Evolutionary conservation across 768 basidiomycete species (phyloP).

Genomic region (Sarcomyxa edulis): DNA sequence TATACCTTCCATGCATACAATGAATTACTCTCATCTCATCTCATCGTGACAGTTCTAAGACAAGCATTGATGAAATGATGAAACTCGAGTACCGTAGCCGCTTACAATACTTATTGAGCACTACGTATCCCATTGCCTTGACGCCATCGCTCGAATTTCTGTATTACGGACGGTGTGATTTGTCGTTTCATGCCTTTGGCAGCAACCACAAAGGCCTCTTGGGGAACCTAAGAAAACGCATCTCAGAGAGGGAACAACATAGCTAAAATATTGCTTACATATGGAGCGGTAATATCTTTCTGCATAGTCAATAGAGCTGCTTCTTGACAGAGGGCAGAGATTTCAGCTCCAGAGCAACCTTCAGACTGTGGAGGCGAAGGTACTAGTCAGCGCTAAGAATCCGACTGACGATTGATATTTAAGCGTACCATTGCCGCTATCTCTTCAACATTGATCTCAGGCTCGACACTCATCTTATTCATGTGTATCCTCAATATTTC

Average conservation of each 20-base stretch:
- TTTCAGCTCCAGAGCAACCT: constrained; percentile 96
- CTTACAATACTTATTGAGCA: neutral
- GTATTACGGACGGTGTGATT: constrained; percentile 78
- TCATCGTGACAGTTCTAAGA: no score
- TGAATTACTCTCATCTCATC: no score
- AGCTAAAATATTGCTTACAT: constrained; percentile 41
- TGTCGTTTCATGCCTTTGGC: constrained; percentile 69
- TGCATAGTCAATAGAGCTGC: constrained; percentile 93
- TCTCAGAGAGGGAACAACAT: neutral
- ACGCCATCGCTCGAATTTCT: constrained; percentile 69
- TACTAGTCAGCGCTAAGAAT: neutral
- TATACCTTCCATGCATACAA: no score
- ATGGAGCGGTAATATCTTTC: constrained; percentile 69
- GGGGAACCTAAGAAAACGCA: constrained; percentile 56
- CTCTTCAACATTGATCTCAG: constrained; percentile 55
- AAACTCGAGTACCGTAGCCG: no score
- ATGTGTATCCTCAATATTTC: constrained; percentile 84
- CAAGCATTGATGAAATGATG: no score
- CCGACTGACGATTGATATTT: no score
- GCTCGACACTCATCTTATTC: constrained; percentile 74
- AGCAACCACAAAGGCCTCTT: constrained; percentile 66
- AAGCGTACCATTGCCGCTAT: constrained; percentile 63
- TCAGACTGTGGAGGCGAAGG: constrained; percentile 53
- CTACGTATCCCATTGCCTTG: constrained; percentile 15
- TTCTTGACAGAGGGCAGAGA: constrained; percentile 90